phyloP scores from a whole-genome alignment of 2,329 filamentous ascomycete genomes.

The Penicillium aurantiogriseum region DNA sequence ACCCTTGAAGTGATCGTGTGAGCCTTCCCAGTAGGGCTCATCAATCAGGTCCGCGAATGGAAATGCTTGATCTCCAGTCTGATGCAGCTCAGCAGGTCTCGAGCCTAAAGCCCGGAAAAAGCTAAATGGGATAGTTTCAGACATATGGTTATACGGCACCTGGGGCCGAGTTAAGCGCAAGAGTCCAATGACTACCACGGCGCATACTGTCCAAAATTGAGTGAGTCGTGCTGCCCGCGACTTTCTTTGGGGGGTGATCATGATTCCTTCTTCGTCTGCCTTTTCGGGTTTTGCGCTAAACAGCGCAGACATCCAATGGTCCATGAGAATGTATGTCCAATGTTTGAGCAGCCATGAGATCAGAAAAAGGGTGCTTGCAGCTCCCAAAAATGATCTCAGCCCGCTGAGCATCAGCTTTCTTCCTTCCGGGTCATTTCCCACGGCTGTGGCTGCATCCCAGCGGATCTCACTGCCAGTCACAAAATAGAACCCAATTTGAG shows the following conservation, averaged over 20 bases:
- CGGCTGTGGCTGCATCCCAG: slow-evolving; percentile 31
- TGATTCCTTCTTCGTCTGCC: slow-evolving; percentile 15
- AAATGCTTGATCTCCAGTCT: slow-evolving; percentile 20
- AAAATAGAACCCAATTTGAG: slow-evolving; percentile 33
- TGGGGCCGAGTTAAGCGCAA: slow-evolving; percentile 27
- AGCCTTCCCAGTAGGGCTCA: slow-evolving; percentile 29
- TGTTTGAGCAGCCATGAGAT: slow-evolving; percentile 24
- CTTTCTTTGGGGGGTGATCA: slow-evolving; percentile 5
- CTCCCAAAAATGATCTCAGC: slow-evolving; percentile 26
- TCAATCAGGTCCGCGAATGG: slow-evolving; percentile 26
- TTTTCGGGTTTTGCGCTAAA: slow-evolving; percentile 15
- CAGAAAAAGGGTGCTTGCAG: slow-evolving; percentile 19
- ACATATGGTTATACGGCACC: slow-evolving; percentile 33
- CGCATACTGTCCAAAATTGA: slow-evolving; percentile 22
- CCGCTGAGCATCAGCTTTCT: slow-evolving; percentile 33
- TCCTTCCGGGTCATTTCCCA: slow-evolving; percentile 31
- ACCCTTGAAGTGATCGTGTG: slow-evolving; percentile 30
- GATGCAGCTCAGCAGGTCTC: neutral
- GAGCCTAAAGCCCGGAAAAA: slow-evolving; percentile 22
- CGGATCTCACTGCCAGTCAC: slow-evolving; percentile 34
- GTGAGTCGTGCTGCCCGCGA: neutral
- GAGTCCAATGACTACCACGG: slow-evolving; percentile 9
- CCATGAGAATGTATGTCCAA: slow-evolving; percentile 19
- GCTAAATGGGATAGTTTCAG: slow-evolving; percentile 30
- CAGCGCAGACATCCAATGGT: slow-evolving; percentile 24